A percentile compares a stretch with the other conserved stretches of the same genome.
Conservation (phyloP, 306 rosid species). For the Castanea mollissima region DNA sequence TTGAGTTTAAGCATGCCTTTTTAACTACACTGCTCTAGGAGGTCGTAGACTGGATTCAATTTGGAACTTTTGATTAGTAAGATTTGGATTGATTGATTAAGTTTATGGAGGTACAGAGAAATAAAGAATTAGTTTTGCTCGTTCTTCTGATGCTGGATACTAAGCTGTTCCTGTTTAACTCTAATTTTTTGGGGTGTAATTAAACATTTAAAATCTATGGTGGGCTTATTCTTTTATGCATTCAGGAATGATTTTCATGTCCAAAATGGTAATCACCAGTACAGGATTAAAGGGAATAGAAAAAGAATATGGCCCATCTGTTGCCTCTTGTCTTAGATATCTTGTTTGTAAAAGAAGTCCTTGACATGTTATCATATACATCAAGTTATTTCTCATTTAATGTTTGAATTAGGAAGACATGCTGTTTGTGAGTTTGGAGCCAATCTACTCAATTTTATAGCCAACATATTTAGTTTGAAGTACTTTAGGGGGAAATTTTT, state of each 20-base stretch:
- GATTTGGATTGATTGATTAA: neutral
- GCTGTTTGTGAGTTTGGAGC: neutral
- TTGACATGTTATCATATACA: neutral
- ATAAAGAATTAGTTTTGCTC: no score
- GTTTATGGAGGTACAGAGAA: neutral
- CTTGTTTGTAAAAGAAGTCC: neutral
- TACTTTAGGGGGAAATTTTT: neutral
- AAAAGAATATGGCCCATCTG: neutral
- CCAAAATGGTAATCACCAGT: neutral
- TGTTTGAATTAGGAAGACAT: neutral
- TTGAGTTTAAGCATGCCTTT: no score
- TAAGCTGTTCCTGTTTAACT: neutral
- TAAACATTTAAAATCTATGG: no score
- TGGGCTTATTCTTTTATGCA: no score
- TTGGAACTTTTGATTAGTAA: neutral
- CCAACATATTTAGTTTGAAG: neutral
- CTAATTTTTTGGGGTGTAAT: no score
- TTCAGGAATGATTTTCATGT: neutral
- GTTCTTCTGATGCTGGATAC: neutral
- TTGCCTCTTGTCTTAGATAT: neutral
- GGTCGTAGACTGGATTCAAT: neutral
- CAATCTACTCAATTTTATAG: neutral
- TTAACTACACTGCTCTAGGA: no score
- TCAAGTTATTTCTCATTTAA: neutral
- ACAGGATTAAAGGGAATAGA: neutral